Base-by-base conservation (phyloP, 768 basidiomycete genomes). In the Leucocoprinus leucothites region DNA sequence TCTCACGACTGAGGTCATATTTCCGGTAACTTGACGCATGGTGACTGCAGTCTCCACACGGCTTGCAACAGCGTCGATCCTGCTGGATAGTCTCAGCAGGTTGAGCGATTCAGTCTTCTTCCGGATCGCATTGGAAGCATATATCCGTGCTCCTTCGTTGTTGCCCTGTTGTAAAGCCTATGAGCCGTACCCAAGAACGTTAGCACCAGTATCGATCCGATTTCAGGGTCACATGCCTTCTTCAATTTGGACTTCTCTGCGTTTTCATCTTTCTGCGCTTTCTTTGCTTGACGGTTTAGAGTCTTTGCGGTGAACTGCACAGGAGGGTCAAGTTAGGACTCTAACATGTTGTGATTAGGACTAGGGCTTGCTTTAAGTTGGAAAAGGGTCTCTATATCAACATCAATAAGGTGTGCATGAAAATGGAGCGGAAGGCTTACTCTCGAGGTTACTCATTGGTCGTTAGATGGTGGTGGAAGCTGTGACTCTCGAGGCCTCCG, bases 271-370 rank as follows among this genome's bases (percentile, higher is more conserved):
- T 96, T 98, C 71, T 94, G 85, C 0, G 97, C 95, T 72, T 98
- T 98, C 79, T 93, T 95, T 3, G 97, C 94, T 73, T 99, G 97
- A 48, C 91, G 82, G 68, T 80, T 89, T 19, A 99, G 81, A 34
- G 92, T 85, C 82, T 98, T 99, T 58, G 97, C 94, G 18, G 97
- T 99, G 78, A 99, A 98, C 96, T 99, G 58, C n/a, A 35, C n/a
- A 25, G 48, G 34, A 26, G 22, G 18, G 56, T n/a, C 58, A 31
- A 38, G 38, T 38, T 21, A 42, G 21, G 31, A 48, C 36, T 16
- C 26, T 57, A 24, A 59, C 57, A 43, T 50, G 58, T 40, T 43
- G 25, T 26, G 18, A 40, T 48, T 36, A 34, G 22, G 43, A 24
- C 13, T 48, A 25, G 25, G 49, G 41, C 53, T 51, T 57, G 94